phyloP scores from a whole-genome alignment of 2,329 filamentous ascomycete species.

The Cercospora zeina region DNA sequence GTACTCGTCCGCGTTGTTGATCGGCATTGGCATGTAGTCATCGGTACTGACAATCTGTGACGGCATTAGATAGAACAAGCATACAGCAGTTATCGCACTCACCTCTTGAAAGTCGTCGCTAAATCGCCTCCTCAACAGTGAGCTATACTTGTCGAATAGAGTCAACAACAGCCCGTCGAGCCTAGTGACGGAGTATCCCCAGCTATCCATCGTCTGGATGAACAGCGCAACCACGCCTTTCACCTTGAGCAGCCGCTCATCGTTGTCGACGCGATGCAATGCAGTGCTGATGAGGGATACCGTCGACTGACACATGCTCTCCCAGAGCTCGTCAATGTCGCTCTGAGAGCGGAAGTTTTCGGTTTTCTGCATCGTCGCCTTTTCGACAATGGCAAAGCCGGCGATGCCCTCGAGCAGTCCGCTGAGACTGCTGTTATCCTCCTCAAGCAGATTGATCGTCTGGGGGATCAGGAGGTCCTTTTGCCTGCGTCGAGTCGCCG shows the following conservation, averaged over 20 bases:
- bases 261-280: slow-evolving; percentile 76
- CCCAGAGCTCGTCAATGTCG: slow-evolving; percentile 98
- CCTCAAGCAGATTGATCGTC: slow-evolving; percentile 72
- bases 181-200: slow-evolving; percentile 80
- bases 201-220: slow-evolving; percentile 97
- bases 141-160: slow-evolving; percentile 90
- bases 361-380: slow-evolving; percentile 83
- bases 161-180: slow-evolving; percentile 84
- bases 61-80: slow-evolving; percentile 9
- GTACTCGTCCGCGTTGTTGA: slow-evolving; percentile 85
- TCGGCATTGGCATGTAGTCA: slow-evolving; percentile 99
- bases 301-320: slow-evolving; percentile 90
- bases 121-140: slow-evolving; percentile 84
- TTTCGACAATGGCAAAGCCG: slow-evolving; percentile 95
- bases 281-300: slow-evolving; percentile 80
- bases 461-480: slow-evolving; percentile 84
- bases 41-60: slow-evolving; percentile 73
- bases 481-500: slow-evolving; percentile 83
- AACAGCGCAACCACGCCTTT: slow-evolving; percentile 92
- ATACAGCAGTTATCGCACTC: slow-evolving; percentile 13
- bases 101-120: slow-evolving; percentile 95
- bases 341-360: slow-evolving; percentile 77
- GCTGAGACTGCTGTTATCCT: slow-evolving; percentile 83
- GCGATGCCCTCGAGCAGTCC: slow-evolving; percentile 90
- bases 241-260: slow-evolving; percentile 87